phyloP scores from a whole-genome alignment of 1,139 yeast genomes.

The Hansenula sp. region DNA sequence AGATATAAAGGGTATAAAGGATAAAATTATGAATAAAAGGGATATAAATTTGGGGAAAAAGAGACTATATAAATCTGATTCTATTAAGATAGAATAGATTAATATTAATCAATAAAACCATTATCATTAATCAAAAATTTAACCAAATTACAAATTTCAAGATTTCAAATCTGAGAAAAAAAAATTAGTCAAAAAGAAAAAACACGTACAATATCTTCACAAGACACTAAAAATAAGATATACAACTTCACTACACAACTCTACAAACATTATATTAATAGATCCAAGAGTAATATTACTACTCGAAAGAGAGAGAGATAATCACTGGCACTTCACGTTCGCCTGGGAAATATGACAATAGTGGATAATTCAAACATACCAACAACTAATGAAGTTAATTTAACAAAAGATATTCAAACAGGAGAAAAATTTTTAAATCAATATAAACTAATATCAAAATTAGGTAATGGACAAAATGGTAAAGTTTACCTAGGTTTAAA shows the following conservation, averaged over 20 bases:
- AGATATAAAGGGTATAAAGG: no score
- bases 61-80: no score
- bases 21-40: no score
- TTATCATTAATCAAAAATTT: no score
- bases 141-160: no score
- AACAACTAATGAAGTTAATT: constrained; percentile 18
- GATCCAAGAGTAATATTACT: no score
- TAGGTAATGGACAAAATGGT: constrained; percentile 69
- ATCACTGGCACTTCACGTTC: no score
- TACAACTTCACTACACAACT: neutral
- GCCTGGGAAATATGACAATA: neutral
- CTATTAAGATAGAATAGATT: no score
- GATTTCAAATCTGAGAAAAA: neutral
- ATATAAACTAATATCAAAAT: constrained; percentile 53
- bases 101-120: neutral
- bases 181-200: neutral
- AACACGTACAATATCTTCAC: neutral
- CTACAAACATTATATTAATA: no score
- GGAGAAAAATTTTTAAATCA: constrained; percentile 39
- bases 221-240: neutral
- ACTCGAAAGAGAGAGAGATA: no score
- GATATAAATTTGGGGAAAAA: no score
- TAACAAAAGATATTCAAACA: constrained; percentile 18
- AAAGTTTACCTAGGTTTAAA: constrained; percentile 64
- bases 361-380: constrained; percentile 11